Conservation (phyloP, 768 basidiomycete genomes). For the Multifurca ochricompacta region DNA sequence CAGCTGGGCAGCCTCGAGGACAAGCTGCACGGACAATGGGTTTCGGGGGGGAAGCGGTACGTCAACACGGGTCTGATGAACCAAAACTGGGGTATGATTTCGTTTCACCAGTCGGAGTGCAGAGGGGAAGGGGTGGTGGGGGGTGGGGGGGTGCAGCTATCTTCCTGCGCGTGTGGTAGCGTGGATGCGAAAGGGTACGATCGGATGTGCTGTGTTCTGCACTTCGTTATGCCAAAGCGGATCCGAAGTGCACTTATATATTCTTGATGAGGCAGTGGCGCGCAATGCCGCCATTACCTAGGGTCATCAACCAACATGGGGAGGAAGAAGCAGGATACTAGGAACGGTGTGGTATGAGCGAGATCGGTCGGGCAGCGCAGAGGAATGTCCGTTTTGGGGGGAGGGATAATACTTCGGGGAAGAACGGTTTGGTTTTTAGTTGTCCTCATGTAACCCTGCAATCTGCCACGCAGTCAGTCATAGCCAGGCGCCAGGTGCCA, state of each 20-base stretch:
- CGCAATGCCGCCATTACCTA: neutral
- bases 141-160: no score
- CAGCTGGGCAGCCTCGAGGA: slow-evolving; percentile 19
- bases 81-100: slow-evolving; percentile 10
- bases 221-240: neutral
- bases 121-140: no score
- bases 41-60: slow-evolving; percentile 12
- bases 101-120: slow-evolving; percentile 7
- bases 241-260: neutral
- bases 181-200: slow-evolving; percentile 11
- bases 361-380: neutral
- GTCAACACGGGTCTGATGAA: slow-evolving; percentile 12
- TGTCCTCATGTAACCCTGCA: neutral
- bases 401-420: neutral
- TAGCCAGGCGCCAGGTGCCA: neutral
- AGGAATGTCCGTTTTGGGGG: neutral
- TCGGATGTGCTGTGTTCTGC: neutral
- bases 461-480: neutral
- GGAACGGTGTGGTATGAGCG: neutral
- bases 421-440: neutral
- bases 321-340: neutral
- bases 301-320: neutral
- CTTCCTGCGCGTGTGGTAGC: slow-evolving; percentile 7
- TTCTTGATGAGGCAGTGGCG: neutral
- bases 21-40: neutral